Conservation (phyloP, 2,329 filamentous ascomycete genomes). For the Aspergillus costaricaensis region DNA sequence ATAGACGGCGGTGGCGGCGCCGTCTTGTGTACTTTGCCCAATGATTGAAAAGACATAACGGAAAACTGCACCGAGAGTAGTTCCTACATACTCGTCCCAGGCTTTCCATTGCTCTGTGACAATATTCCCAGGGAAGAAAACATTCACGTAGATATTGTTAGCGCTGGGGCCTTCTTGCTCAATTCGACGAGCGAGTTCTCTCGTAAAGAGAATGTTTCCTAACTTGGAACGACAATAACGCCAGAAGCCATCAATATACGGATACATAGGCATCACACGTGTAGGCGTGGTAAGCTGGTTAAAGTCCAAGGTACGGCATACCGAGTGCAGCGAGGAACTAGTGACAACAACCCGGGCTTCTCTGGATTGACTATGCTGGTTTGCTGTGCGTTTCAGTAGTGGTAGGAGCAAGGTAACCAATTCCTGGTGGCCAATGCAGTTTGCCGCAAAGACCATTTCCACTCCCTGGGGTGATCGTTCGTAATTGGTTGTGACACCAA, state of each 20-base stretch:
- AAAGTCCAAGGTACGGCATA: background rate
- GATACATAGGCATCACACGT: background rate
- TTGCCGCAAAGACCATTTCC: background rate
- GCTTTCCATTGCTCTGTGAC: background rate
- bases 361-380: background rate
- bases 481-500: background rate
- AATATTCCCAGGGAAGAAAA: background rate
- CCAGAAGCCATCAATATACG: background rate
- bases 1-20: background rate
- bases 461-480: background rate
- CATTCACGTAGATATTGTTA: background rate
- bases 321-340: background rate
- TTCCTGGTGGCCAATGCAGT: background rate
- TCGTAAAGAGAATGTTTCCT: background rate
- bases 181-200: background rate
- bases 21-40: background rate
- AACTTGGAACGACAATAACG: background rate
- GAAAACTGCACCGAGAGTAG: background rate
- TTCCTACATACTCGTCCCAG: background rate
- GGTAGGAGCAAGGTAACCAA: background rate
- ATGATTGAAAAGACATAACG: background rate
- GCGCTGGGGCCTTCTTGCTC: background rate
- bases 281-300: background rate
- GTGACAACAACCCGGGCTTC: background rate
- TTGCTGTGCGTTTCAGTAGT: background rate